Percentiles rank a stretch among this genome's conserved stretches.
Evolutionary conservation across 805 yeast genomes (phyloP).

Genomic region (Cyberlindnera euphorbiae): DNA sequence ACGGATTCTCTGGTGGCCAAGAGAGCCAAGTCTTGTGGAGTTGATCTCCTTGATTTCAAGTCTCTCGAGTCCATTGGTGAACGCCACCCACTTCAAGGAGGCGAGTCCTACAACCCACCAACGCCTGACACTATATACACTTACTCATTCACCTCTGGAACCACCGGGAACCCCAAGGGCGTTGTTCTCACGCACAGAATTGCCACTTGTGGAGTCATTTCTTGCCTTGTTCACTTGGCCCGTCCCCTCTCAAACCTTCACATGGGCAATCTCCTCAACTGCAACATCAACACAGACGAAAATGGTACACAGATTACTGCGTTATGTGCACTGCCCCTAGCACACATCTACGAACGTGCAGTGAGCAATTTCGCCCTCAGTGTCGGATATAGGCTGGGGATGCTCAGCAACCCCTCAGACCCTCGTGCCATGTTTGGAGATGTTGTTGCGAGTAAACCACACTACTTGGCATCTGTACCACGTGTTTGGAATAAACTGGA

Average conservation of each 20-base stretch:
- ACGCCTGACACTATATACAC: slow-evolving; percentile 49
- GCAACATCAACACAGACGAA: slow-evolving; percentile 19
- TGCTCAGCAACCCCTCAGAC: slow-evolving; percentile 37
- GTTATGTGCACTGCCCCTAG: slow-evolving; percentile 46
- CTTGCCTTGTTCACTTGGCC: slow-evolving; percentile 29
- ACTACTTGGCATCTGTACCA: slow-evolving; percentile 51
- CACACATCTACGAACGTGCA: slow-evolving; percentile 52
- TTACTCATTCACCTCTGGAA: slow-evolving; percentile 70
- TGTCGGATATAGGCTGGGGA: slow-evolving; percentile 34
- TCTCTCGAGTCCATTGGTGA: slow-evolving; percentile 40
- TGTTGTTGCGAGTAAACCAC: slow-evolving; percentile 47
- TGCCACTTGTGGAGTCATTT: slow-evolving; percentile 44
- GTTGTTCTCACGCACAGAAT: slow-evolving; percentile 51
- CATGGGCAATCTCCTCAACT: slow-evolving; percentile 11
- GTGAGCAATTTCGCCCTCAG: slow-evolving; percentile 35
- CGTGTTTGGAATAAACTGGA: slow-evolving; percentile 58
- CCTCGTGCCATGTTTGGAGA: slow-evolving; percentile 55
- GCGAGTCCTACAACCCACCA: slow-evolving; percentile 37
- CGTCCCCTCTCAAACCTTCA: slow-evolving; percentile 18
- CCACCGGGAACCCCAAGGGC: slow-evolving; percentile 74
- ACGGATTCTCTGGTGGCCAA: slow-evolving; percentile 27
- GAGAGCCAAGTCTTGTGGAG: slow-evolving; percentile 26
- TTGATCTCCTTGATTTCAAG: slow-evolving; percentile 38
- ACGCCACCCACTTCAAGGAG: slow-evolving; percentile 36
- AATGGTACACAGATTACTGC: slow-evolving; percentile 28